Conservation (phyloP, 2,329 filamentous ascomycete genomes). For the Fusarium subtropicale region DNA sequence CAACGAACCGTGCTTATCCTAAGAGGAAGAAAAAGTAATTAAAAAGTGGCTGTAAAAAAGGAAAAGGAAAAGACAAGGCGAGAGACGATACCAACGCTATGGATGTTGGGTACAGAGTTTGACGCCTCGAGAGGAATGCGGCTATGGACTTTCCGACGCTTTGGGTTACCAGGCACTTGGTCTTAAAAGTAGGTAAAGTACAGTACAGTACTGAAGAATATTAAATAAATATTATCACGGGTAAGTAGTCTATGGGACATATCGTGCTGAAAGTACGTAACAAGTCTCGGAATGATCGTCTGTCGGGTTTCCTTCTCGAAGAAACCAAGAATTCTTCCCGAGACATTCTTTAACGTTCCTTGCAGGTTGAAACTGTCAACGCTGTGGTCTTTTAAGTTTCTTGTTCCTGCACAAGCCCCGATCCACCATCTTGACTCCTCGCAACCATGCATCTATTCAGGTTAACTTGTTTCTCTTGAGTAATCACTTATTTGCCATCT, state of each 20-base stretch:
- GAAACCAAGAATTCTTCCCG: not conserved
- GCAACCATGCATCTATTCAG: not conserved
- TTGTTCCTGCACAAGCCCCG: not conserved
- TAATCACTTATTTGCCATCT: not conserved
- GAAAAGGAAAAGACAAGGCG: not conserved
- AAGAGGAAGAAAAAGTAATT: not conserved
- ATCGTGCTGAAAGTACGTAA: not conserved
- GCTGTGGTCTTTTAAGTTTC: not conserved
- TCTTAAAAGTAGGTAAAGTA: not conserved
- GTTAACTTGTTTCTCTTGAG: not conserved
- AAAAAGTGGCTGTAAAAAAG: not conserved
- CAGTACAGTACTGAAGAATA: not conserved
- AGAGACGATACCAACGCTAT: not conserved
- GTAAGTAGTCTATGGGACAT: no score
- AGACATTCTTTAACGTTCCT: slow-evolving; percentile 1
- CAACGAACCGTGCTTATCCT: not conserved
- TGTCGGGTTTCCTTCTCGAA: not conserved
- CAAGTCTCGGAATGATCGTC: not conserved
- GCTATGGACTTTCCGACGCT: slow-evolving; percentile 3
- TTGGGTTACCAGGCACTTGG: not conserved
- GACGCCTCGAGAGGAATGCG: slow-evolving; percentile 27
- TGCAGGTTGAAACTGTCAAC: not conserved
- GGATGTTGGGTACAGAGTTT: slow-evolving; percentile 7
- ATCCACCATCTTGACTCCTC: not conserved
- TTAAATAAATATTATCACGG: no score